Base-by-base conservation (phyloP, 257 asterid species). In the Solanum medicagineum region DNA sequence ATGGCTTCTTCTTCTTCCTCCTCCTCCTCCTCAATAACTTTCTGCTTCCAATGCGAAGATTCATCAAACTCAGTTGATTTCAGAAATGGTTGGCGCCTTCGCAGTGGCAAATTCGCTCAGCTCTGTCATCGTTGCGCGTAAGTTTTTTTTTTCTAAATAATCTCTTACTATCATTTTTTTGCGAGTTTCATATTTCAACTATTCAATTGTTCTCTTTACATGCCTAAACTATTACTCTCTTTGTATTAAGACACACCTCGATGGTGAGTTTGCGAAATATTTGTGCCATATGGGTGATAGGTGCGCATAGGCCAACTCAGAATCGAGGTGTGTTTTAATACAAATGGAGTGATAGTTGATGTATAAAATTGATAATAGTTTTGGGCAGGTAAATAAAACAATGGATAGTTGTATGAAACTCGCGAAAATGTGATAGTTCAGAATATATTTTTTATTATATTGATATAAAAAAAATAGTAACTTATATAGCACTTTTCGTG, bases 41-140 rank as follows among this genome's bases (percentile, higher is more conserved):
- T 81, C 12, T 90, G 92, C 68, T 84, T 88, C 69, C 88, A 90
- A 11, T 90, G 92, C 24, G 66, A 81, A 56, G 86, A 44, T 83
- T 87, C 71, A 63, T 65, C 53, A 19, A 70, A 36, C 82, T 87
- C 82, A 22, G 89, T 66, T 84, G 74, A 69, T 13, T 90, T 86
- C 84, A 86, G 83, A 62, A 88, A 90, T 63, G 91, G 91, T 24
- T 90, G 92, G 92, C 88, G 92, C 14, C 84, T 90, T 29, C 90
- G 92, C 26, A 87, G 85, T 82, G 90, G 92, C 71, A 83, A 87
- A 68, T 87, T 85, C 66, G 89, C 92, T 57, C 90, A 85, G 83
- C 92, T 90, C 24, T 90, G 92, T 70, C 86, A 75, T 20, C 87
- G 85, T 68, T 90, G 92, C 86, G 89, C 84, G 91, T 90, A 85